Percentiles rank a stretch among this genome's conserved stretches.
phyloP scores from a whole-genome alignment of 208 protist species.

The Sergeia podlipaevii region DNA sequence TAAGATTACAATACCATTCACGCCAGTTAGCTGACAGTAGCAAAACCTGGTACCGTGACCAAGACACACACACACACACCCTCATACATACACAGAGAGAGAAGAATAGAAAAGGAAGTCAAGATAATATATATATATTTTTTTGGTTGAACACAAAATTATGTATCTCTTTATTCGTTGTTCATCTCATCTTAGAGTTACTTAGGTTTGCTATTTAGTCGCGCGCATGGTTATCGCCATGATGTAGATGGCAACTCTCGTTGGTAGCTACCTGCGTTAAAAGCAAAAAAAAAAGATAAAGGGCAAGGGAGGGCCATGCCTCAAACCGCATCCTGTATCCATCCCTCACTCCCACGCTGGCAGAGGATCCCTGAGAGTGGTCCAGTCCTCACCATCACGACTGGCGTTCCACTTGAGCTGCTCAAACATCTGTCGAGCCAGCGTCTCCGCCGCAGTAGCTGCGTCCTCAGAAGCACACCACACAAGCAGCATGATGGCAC shows the following conservation, averaged over 20 bases:
- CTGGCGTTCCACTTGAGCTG: conserved; percentile 24
- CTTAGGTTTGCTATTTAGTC: too few relatives aligned
- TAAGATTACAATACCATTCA: too few relatives aligned
- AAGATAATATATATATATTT: not conserved
- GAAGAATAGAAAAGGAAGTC: not conserved
- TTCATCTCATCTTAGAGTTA: too few relatives aligned
- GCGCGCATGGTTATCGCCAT: too few relatives aligned
- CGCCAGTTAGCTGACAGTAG: too few relatives aligned
- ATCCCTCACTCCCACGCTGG: conserved; percentile 29
- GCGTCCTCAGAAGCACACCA: conserved; percentile 15
- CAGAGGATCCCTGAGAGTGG: conserved; percentile 18
- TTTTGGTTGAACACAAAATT: too few relatives aligned
- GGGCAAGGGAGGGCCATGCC: too few relatives aligned
- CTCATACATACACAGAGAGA: not conserved
- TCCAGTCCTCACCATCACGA: conserved; percentile 21
- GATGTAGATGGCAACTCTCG: too few relatives aligned
- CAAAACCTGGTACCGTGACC: not conserved
- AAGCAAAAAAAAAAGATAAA: too few relatives aligned
- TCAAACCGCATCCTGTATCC: too few relatives aligned
- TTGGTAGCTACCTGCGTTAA: too few relatives aligned
- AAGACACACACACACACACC: conserved; percentile 6
- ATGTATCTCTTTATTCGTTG: too few relatives aligned
- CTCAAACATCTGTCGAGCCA: conserved; percentile 11
- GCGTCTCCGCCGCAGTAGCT: conserved; percentile 1
- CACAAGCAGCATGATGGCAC: conserved; percentile 28